Evolutionary conservation across 208 protist species (phyloP).

Genomic region (Trypanosoma brucei): DNA sequence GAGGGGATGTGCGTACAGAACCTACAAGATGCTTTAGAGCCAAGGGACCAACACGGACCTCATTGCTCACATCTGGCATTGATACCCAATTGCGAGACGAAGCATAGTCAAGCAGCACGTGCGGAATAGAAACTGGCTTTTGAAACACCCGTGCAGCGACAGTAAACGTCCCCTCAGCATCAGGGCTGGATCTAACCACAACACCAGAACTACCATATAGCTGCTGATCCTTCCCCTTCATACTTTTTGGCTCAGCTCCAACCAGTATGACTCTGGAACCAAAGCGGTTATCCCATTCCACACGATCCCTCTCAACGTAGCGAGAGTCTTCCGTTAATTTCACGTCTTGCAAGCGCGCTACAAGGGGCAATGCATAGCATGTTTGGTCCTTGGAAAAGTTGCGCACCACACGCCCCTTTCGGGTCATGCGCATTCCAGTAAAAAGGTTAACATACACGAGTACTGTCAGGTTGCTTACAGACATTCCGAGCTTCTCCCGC

Average conservation of each 20-base stretch:
- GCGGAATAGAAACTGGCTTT: conserved; percentile 48
- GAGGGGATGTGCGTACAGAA: conserved; percentile 59
- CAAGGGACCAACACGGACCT: conserved; percentile 41
- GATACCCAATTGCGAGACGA: conserved; percentile 64
- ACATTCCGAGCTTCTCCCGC: conserved; percentile 77
- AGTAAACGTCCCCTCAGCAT: conserved; percentile 33
- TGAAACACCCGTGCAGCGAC: conserved; percentile 23
- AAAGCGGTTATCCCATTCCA: conserved; percentile 36
- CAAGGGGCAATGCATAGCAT: conserved; percentile 72
- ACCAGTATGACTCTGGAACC: conserved; percentile 69
- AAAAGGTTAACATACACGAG: conserved; percentile 86
- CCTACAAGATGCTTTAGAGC: conserved; percentile 67
- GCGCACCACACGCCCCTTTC: conserved; percentile 48
- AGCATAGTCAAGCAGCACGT: conserved; percentile 41
- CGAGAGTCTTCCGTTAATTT: conserved; percentile 64
- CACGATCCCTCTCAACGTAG: conserved; percentile 68
- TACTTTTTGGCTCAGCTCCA: conserved; percentile 62
- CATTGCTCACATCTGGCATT: conserved; percentile 50
- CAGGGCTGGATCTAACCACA: conserved; percentile 30
- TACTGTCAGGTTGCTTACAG: conserved; percentile 40
- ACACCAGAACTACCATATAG: conserved; percentile 53
- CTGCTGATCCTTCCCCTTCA: conserved; percentile 17
- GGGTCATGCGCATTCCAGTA: conserved; percentile 60
- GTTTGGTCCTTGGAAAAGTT: conserved; percentile 72
- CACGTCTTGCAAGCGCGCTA: conserved; percentile 51